These are phyloP conservation scores for Onygena corvina DNA, from an alignment of 2,329 filamentous ascomycete species.

Conservation along the genomic window DNA sequence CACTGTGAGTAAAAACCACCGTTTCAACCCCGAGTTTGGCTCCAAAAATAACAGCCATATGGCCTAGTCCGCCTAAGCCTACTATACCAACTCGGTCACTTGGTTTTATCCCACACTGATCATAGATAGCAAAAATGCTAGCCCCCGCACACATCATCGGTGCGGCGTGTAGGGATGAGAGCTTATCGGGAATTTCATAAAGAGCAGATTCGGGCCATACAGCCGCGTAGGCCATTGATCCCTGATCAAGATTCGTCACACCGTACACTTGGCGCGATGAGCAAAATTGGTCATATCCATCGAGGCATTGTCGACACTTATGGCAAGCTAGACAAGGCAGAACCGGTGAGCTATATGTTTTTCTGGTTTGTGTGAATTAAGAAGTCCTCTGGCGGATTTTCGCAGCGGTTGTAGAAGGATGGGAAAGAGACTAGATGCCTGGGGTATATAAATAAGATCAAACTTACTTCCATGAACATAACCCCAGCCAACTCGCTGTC, in stretches of 20 bases:
- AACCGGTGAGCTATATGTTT: not conserved
- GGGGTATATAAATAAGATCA: not conserved
- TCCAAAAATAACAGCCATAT: slow-evolving; percentile 43
- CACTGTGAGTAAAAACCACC: slow-evolving; percentile 40
- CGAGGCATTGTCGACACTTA: slow-evolving; percentile 26
- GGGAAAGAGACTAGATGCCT: not conserved
- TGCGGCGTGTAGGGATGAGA: slow-evolving; percentile 36
- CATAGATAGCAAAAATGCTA: slow-evolving; percentile 40
- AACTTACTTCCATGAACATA: slow-evolving; percentile 24
- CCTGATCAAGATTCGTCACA: slow-evolving; percentile 25
- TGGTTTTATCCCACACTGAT: slow-evolving; percentile 36
- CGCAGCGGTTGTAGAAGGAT: not conserved
- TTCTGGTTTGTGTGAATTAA: not conserved
- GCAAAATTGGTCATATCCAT: slow-evolving; percentile 18
- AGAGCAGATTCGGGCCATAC: slow-evolving; percentile 33
- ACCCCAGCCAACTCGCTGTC: slow-evolving; percentile 35
- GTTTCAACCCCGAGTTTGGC: slow-evolving; percentile 42
- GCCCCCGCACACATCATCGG: slow-evolving; percentile 42
- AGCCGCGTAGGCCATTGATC: slow-evolving; percentile 28
- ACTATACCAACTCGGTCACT: slow-evolving; percentile 41
- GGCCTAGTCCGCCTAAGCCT: slow-evolving; percentile 43
- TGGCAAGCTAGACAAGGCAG: slow-evolving; percentile 6
- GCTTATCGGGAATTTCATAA: slow-evolving; percentile 33
- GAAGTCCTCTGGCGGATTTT: not conserved
- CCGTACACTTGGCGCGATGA: slow-evolving; percentile 28